phyloP scores from a whole-genome alignment of 495 filamentous ascomycete species.

The Podospora tetraspora region DNA sequence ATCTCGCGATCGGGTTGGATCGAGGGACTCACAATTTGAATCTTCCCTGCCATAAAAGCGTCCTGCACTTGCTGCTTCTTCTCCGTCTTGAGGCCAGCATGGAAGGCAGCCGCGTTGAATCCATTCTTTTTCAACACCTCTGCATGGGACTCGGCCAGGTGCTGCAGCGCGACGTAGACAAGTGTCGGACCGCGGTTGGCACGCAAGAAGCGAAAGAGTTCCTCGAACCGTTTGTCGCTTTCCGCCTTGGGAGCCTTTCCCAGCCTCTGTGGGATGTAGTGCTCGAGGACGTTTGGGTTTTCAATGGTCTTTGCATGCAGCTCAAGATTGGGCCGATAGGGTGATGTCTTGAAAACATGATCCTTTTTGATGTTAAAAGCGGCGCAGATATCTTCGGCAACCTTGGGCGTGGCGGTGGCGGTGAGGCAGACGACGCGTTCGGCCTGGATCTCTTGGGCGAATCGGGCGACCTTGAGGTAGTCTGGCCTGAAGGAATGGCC shows the following conservation, averaged over 20 bases:
- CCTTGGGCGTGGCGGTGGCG: slow-evolving; percentile 53
- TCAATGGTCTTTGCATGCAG: slow-evolving; percentile 45
- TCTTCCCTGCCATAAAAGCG: slow-evolving; percentile 44
- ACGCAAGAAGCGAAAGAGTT: slow-evolving; percentile 43
- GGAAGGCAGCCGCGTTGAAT: slow-evolving; percentile 44
- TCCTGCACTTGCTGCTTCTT: slow-evolving; percentile 44
- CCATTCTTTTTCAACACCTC: slow-evolving; percentile 28
- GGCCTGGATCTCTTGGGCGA: slow-evolving; percentile 50
- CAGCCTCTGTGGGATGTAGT: not conserved
- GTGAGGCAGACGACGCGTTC: slow-evolving; percentile 55
- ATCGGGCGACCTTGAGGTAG: slow-evolving; percentile 55
- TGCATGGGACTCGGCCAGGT: slow-evolving; percentile 45
- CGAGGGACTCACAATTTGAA: slow-evolving; percentile 33
- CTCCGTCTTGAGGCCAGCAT: slow-evolving; percentile 47
- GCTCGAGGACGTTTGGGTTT: not conserved
- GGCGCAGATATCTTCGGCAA: slow-evolving; percentile 48
- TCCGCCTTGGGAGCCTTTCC: slow-evolving; percentile 15
- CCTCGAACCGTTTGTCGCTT: slow-evolving; percentile 36
- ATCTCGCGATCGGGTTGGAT: not conserved
- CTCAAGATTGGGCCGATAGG: slow-evolving; percentile 51
- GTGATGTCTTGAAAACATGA: slow-evolving; percentile 50
- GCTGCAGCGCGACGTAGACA: slow-evolving; percentile 51
- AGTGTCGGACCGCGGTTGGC: slow-evolving; percentile 49
- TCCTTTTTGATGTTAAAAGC: slow-evolving; percentile 45
- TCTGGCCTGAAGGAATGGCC: slow-evolving; percentile 55